Conservation (phyloP, 1,284 basidiomycete genomes). For the Vanrija sp. region DNA sequence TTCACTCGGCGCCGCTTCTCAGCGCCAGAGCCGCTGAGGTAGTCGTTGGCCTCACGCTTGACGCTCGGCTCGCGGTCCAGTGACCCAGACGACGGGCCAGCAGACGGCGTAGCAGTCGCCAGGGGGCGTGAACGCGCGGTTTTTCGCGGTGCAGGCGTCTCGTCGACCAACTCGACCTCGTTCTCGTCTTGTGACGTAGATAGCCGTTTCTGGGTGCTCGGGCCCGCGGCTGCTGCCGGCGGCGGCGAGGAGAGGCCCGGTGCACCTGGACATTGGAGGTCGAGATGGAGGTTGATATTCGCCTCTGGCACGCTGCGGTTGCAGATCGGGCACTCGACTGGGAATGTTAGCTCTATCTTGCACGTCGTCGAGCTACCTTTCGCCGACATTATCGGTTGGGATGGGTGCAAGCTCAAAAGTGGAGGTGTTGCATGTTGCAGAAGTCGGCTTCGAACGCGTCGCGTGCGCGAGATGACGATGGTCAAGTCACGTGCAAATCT, state of each 20-base stretch:
- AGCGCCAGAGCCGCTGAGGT: background rate
- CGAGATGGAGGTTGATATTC: constrained; percentile 49
- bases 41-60: too few relatives aligned
- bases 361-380: background rate
- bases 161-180: too few relatives aligned
- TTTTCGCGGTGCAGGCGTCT: too few relatives aligned
- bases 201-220: too few relatives aligned
- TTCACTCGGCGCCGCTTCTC: constrained; percentile 37
- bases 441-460: too few relatives aligned
- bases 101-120: too few relatives aligned
- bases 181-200: too few relatives aligned
- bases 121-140: too few relatives aligned
- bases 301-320: constrained; percentile 26
- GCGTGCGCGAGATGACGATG: too few relatives aligned
- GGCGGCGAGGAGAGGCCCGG: constrained; percentile 11
- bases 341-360: background rate
- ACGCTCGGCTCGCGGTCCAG: constrained; percentile 1
- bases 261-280: constrained; percentile 36
- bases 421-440: too few relatives aligned
- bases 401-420: background rate
- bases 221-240: background rate
- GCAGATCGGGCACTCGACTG: constrained; percentile 48
- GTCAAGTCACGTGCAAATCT: too few relatives aligned
- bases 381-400: background rate
- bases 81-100: too few relatives aligned